These are phyloP conservation scores for Cornus suecica DNA, from an alignment of 148 eudicot species.

Conservation along the genomic window DNA sequence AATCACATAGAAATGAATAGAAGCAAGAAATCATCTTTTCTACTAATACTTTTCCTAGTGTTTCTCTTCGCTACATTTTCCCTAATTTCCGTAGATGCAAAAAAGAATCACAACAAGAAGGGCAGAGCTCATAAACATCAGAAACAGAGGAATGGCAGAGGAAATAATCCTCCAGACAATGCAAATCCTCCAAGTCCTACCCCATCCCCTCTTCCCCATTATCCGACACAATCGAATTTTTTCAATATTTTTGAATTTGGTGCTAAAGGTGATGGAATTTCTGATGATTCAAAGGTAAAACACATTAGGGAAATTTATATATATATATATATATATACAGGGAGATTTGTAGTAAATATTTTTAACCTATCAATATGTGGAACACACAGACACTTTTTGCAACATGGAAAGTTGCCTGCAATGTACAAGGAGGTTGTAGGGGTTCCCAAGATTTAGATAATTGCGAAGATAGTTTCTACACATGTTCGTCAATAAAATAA, in stretches of 20 bases:
- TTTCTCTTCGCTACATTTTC: conserved; percentile 25
- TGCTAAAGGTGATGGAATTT: conserved; percentile 69
- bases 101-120: conserved; percentile 27
- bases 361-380: background rate
- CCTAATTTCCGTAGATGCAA: conserved; percentile 33
- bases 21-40: conserved; percentile 16
- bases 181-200: conserved; percentile 15
- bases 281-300: conserved; percentile 73
- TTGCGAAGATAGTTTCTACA: no score
- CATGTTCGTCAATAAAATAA: no score
- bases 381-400: conserved; percentile 50
- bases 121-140: conserved; percentile 26
- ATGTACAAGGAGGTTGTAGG: conserved; percentile 41
- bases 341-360: background rate
- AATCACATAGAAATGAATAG: conserved; percentile 25
- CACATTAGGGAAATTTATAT: background rate
- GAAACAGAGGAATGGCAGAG: conserved; percentile 27
- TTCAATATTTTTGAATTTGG: conserved; percentile 59
- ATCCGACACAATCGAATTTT: conserved; percentile 8
- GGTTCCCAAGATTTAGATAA: no score
- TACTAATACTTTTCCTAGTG: conserved; percentile 15
- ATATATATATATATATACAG: background rate
- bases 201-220: conserved; percentile 21
- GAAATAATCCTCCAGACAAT: conserved; percentile 9
- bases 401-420: conserved; percentile 81